Base-by-base conservation (phyloP, 2,329 filamentous ascomycete species). In the Chaetomium sp. region DNA sequence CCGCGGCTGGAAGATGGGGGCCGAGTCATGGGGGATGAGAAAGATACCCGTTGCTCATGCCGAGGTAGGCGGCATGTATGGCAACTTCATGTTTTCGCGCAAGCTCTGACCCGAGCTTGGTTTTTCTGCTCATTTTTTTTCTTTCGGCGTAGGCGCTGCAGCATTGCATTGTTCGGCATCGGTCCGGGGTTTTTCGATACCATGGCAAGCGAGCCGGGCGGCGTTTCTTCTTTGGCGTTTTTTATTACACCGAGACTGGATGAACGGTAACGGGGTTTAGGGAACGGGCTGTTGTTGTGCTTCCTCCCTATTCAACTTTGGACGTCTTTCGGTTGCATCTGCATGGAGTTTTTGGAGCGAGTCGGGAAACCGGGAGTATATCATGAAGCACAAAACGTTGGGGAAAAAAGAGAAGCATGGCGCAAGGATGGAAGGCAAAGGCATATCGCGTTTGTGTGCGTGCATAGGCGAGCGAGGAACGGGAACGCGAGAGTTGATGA, bases 31-130 rank as follows among this genome's bases (percentile, higher is more conserved):
- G 91, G 91, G 91, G 45, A 93, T 93, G 87, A 84, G 90, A 68
- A 95, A 98, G 79, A 84, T 98, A 50, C 96, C 94, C n/a, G 89
- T 98, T 70, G 92, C 91, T 29, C 87, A 88, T 73, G 92, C 93
- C 60, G 94, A 98, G 76, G 90, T 98, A 29, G 95, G 97, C 72
- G 92, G 92, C 67, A 96, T 96, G 74, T 97, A 98, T 74, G 95
- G 95, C 25, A 84, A 80, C 27, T 87, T 84, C 72, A 87, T 87
- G 85, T 87, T 87, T 77, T 84, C 84, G 72, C 78, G 84, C 70
- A 82, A 83, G 73, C 75, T 87, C 63, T 87, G 60, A 69, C 29
- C 25, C 29, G 9, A 25, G 49, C 27, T 27, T 64, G 45, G 27
- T 64, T 45, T 55, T 57, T 56, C 53, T 27, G 25, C 47, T 33